Percentiles rank a stretch among this genome's conserved stretches.
Conservation (phyloP, 257 asterid genomes). For the Thymus quinquecostatus region DNA sequence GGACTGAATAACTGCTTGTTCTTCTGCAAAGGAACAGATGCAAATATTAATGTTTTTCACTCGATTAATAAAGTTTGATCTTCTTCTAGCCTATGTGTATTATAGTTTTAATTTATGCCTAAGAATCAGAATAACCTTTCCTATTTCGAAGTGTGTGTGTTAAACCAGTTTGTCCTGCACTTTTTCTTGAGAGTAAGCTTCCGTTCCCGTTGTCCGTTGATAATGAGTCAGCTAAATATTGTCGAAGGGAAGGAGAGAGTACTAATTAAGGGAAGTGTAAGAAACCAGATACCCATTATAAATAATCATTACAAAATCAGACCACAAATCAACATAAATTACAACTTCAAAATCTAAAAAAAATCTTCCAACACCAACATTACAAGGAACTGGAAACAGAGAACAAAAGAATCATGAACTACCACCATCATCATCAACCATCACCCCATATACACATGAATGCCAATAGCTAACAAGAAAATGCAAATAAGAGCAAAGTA, state of each 20-base stretch:
- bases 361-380: background rate
- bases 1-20: too few relatives aligned
- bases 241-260: too few relatives aligned
- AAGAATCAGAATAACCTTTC: background rate
- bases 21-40: too few relatives aligned
- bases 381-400: background rate
- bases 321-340: background rate
- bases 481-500: slow-evolving; percentile 84
- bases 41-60: too few relatives aligned
- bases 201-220: too few relatives aligned
- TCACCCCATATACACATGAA: slow-evolving; percentile 75
- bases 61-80: too few relatives aligned
- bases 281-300: too few relatives aligned
- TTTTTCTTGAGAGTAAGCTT: too few relatives aligned
- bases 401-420: background rate
- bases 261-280: too few relatives aligned
- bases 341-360: slow-evolving; percentile 1
- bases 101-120: background rate
- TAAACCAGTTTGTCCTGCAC: background rate
- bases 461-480: slow-evolving; percentile 74
- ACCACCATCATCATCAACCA: background rate
- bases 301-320: background rate
- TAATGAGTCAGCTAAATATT: too few relatives aligned
- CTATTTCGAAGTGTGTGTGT: background rate
- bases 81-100: background rate